These are phyloP conservation scores for Penicillium herquei DNA, from an alignment of 495 filamentous ascomycete genomes.

Conservation along the genomic window DNA sequence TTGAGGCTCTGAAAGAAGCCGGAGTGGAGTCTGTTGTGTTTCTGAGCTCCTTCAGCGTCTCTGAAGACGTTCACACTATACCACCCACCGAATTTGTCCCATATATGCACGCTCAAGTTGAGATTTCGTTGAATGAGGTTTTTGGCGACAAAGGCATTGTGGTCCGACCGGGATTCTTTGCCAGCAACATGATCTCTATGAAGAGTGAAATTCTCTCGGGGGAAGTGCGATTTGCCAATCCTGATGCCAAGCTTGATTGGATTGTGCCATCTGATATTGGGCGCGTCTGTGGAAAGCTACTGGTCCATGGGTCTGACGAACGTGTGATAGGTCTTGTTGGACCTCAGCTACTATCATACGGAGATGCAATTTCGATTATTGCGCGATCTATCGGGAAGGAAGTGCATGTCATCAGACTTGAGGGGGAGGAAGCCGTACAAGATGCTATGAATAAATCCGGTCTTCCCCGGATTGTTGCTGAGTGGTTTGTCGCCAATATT, in stretches of 20 bases:
- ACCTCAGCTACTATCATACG: not conserved
- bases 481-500: not conserved
- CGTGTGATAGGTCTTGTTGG: not conserved
- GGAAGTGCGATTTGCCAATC: slow-evolving; percentile 1
- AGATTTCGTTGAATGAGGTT: slow-evolving; percentile 17
- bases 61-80: not conserved
- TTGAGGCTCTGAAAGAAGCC: slow-evolving; percentile 9
- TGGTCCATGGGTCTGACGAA: slow-evolving; percentile 9
- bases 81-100: slow-evolving; percentile 9
- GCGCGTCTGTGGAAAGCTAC: slow-evolving; percentile 8
- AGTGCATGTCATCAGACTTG: not conserved
- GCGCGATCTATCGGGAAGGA: not conserved
- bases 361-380: not conserved
- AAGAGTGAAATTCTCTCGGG: slow-evolving; percentile 2
- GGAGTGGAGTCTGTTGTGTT: slow-evolving; percentile 20
- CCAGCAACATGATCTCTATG: slow-evolving; percentile 5
- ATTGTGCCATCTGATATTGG: slow-evolving; percentile 18
- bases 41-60: slow-evolving; percentile 17
- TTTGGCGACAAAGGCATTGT: slow-evolving; percentile 14
- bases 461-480: not conserved
- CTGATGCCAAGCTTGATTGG: slow-evolving; percentile 10
- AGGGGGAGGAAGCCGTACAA: not conserved
- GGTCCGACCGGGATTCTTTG: slow-evolving; percentile 13
- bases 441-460: not conserved
- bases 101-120: slow-evolving; percentile 15